These are phyloP conservation scores for Wickerhamiella allomyrinae DNA, from an alignment of 805 yeast species.

Conservation along the genomic window DNA sequence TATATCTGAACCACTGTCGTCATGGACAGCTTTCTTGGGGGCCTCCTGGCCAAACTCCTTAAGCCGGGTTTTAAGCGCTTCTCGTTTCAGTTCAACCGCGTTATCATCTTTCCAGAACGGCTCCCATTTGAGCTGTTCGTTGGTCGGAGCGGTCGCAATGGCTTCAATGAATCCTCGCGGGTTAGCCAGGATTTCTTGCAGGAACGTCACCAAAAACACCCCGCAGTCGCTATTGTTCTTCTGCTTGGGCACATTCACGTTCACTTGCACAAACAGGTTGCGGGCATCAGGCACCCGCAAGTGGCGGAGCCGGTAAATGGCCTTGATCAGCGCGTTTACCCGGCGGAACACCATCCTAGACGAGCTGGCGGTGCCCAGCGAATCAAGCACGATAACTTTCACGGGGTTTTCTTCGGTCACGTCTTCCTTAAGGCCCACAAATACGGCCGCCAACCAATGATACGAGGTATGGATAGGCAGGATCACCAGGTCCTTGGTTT, in stretches of 20 bases:
- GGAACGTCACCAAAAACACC: constrained; percentile 69
- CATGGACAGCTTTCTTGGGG: background rate
- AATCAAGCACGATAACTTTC: constrained; percentile 56
- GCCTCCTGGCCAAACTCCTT: background rate
- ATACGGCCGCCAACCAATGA: constrained; percentile 82
- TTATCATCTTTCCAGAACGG: background rate
- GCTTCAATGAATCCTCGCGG: constrained; percentile 29
- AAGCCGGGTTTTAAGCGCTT: background rate
- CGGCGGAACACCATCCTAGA: too few species aligned
- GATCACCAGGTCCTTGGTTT: constrained; percentile 44
- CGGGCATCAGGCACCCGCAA: background rate
- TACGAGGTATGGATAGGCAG: constrained; percentile 68
- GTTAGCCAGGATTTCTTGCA: constrained; percentile 40
- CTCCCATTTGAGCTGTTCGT: background rate
- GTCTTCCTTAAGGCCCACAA: constrained; percentile 22
- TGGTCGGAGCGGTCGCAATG: background rate
- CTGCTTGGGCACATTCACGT: constrained; percentile 61
- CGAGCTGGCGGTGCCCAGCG: constrained; percentile 31
- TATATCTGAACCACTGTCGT: background rate
- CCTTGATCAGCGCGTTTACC: background rate
- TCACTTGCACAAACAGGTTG: background rate
- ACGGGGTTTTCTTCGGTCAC: constrained; percentile 13
- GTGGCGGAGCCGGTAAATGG: background rate
- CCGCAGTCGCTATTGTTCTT: constrained; percentile 91
- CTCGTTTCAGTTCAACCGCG: background rate